Base-by-base conservation (phyloP, 2,329 filamentous ascomycete genomes). In the Verticillium alfalfae region DNA sequence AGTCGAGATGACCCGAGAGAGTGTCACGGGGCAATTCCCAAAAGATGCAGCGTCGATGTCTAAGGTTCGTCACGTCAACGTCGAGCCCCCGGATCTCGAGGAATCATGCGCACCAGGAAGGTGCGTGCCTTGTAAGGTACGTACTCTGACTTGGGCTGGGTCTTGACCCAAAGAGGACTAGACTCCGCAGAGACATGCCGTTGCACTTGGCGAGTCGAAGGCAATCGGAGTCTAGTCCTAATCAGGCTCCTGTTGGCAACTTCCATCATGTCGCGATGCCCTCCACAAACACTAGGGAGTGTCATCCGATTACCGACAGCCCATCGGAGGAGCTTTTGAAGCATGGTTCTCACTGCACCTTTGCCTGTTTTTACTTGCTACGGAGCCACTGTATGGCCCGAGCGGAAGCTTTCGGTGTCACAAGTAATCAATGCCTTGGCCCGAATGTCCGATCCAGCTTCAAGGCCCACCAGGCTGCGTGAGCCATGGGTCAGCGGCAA, bases 171-270 rank as follows among this genome's bases (percentile, higher is more conserved):
- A 70, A 66, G 3, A 69, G 68, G 70, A 70, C 69, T 73, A 73
- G 70, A 67, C 70, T 68, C 71, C 70, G 71, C 63, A 26, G 22
- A 61, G 18, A 36, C 57, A 61, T 54, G 26, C 26, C 36, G 36
- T 56, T 16, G 38, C 58, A n/a, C 54, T 54, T 61, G 31, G 61
- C 38, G 10, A 56, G 45, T 55, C 60, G 34, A 56, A 31, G 41
- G 62, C 58, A 54, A 58, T 67, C 73, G 73, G 73, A 73, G 73
- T 71, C 70, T 76, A 76, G 67, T 65, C 63, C 66, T 60, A 60
- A 61, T 71, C 60, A 15, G 64, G 69, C 45, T 58, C 59, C 18
- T 26, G 45, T 52, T 18, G 10, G 22, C 16, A 52, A 10, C n/a
- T 52, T 55, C 22, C 5, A 57, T 56, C 36, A 26, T 54, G 13